phyloP scores from a whole-genome alignment of 1,284 basidiomycete species.

The Malassezia sympodialis region DNA sequence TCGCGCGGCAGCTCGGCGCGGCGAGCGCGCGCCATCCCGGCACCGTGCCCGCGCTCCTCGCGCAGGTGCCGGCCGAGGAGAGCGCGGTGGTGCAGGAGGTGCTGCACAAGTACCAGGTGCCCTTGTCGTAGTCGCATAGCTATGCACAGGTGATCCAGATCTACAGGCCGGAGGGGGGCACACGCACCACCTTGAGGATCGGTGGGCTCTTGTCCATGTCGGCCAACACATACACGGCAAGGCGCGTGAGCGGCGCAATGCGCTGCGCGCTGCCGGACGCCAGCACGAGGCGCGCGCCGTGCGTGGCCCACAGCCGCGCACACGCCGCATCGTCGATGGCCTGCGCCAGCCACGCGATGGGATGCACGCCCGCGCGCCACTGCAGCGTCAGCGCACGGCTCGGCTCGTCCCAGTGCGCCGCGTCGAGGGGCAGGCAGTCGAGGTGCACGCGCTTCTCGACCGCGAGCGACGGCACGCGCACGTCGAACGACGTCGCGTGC shows the following conservation, averaged over 20 bases:
- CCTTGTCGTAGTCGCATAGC: neutral
- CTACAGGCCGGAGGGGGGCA: neutral
- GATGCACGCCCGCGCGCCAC: constrained; percentile 57
- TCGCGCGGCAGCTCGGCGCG: constrained; percentile 21
- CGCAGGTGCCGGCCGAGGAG: neutral
- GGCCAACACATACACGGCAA: constrained; percentile 36
- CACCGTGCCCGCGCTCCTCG: neutral
- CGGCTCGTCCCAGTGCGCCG: constrained; percentile 88
- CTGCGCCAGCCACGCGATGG: constrained; percentile 85
- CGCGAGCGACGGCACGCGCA: constrained; percentile 80
- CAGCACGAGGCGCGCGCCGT: constrained; percentile 6
- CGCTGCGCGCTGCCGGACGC: constrained; percentile 19
- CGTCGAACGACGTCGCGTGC: constrained; percentile 89
- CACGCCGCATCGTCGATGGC: constrained; percentile 60
- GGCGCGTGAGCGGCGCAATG: constrained; percentile 30
- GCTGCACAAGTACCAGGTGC: constrained; percentile 2
- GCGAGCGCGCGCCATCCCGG: neutral
- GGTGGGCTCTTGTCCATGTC: constrained; percentile 43
- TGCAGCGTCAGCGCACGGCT: constrained; percentile 77
- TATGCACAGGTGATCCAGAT: neutral
- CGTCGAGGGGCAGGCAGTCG: constrained; percentile 83
- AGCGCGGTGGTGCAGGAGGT: constrained; percentile 2
- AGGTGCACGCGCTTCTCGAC: constrained; percentile 98
- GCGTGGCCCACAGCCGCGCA: constrained; percentile 26
- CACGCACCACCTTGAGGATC: constrained; percentile 32